A percentile compares a stretch with the other conserved stretches of the same genome.
These are phyloP conservation scores for Brassica nigra DNA, from an alignment of 345 rosid species.

Conservation along the genomic window DNA sequence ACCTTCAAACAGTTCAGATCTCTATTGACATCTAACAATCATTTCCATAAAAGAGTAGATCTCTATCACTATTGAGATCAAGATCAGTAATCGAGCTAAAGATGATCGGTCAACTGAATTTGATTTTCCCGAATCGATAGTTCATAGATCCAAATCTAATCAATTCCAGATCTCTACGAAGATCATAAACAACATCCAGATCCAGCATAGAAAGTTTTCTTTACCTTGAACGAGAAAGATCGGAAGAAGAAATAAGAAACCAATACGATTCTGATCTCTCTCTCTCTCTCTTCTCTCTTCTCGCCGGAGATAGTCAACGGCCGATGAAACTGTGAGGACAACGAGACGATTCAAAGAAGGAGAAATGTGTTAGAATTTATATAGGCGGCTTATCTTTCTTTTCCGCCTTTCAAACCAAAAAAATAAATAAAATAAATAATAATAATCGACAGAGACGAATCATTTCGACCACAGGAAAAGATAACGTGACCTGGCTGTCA, in stretches of 20 bases:
- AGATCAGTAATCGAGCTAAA: constrained; percentile 6
- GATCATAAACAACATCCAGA: constrained; percentile 20
- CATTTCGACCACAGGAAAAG: constrained; percentile 47
- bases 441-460: constrained; percentile 25
- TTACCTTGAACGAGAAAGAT: constrained; percentile 37
- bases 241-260: constrained; percentile 5
- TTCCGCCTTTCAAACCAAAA: constrained; percentile 32
- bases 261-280: constrained; percentile 18
- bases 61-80: constrained; percentile 2
- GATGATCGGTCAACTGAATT: constrained; percentile 25
- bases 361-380: constrained; percentile 28
- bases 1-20: constrained; percentile 14
- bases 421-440: neutral
- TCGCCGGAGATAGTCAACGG: constrained; percentile 39
- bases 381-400: constrained; percentile 41
- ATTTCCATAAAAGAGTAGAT: constrained; percentile 10
- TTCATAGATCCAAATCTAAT: neutral
- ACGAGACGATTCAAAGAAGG: constrained; percentile 35
- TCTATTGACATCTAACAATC: constrained; percentile 8
- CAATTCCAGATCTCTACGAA: constrained; percentile 16
- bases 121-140: neutral
- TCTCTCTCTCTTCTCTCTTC: constrained; percentile 21
- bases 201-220: constrained; percentile 27
- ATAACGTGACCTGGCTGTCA: constrained; percentile 50
- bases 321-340: constrained; percentile 29